These are phyloP conservation scores for Alternaria sp. DNA, from an alignment of 2,329 filamentous ascomycete genomes.

Conservation along the genomic window DNA sequence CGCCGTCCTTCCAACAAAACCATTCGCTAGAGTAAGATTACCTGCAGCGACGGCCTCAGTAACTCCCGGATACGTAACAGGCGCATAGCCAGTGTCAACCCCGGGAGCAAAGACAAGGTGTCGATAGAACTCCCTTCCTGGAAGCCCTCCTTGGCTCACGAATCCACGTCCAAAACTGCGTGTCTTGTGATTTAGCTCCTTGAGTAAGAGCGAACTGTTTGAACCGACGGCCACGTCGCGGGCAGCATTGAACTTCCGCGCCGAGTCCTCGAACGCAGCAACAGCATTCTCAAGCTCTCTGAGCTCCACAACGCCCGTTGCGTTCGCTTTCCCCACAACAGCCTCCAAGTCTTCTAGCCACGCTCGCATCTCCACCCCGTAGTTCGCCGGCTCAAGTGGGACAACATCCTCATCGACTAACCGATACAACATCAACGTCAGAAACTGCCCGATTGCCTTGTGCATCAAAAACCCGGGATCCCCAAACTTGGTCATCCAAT, in stretches of 20 bases:
- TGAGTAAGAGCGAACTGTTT: conserved; percentile 34
- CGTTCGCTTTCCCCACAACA: conserved; percentile 20
- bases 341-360: conserved; percentile 47
- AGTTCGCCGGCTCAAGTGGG: conserved; percentile 51
- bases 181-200: conserved; percentile 53
- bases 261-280: conserved; percentile 42
- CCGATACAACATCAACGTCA: conserved; percentile 54
- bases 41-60: conserved; percentile 43
- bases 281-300: conserved; percentile 44
- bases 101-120: conserved; percentile 58
- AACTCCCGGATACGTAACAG: conserved; percentile 47
- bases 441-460: conserved; percentile 58
- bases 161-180: conserved; percentile 57
- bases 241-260: conserved; percentile 37
- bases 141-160: conserved; percentile 55
- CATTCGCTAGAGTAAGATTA: conserved; percentile 35
- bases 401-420: conserved; percentile 50
- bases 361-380: conserved; percentile 46
- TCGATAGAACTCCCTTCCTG: conserved; percentile 55
- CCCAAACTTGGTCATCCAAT: conserved; percentile 61
- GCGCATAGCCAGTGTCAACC: conserved; percentile 50
- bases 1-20: conserved; percentile 43
- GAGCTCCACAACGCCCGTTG: background rate
- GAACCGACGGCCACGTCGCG: conserved; percentile 37
- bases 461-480: conserved; percentile 61